phyloP scores from a whole-genome alignment of 75 land plant genomes.

The Azolla pinnata region DNA sequence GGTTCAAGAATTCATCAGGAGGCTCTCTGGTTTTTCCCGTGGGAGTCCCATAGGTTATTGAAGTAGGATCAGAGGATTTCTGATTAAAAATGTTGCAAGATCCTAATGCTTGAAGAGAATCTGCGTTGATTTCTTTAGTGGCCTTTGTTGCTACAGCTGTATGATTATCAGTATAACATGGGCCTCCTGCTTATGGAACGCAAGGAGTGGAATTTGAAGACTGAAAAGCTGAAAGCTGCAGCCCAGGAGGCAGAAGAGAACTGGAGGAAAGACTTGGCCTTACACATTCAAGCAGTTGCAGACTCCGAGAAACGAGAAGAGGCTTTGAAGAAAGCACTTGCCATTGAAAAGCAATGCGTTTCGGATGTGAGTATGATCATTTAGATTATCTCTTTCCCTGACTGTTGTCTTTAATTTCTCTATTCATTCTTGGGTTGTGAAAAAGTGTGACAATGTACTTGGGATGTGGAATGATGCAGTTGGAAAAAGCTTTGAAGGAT shows the following conservation, averaged over 20 bases:
- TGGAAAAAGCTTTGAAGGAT: slow-evolving; percentile 81
- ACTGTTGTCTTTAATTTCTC: too few relatives aligned
- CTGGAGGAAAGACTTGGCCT: slow-evolving; percentile 53
- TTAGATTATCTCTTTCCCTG: not conserved
- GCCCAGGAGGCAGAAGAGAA: slow-evolving; percentile 54
- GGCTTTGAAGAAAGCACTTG: slow-evolving; percentile 59
- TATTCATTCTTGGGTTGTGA: too few relatives aligned
- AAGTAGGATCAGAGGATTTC: too few relatives aligned
- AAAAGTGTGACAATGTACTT: slow-evolving; percentile 3
- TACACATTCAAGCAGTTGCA: slow-evolving; percentile 51
- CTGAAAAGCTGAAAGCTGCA: slow-evolving; percentile 42
- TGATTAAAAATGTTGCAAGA: too few relatives aligned
- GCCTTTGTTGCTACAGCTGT: slow-evolving; percentile 48
- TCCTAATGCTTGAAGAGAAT: too few relatives aligned
- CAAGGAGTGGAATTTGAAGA: slow-evolving; percentile 63
- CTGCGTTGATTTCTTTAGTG: too few relatives aligned
- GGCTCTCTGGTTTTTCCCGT: too few relatives aligned
- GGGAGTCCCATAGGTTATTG: too few relatives aligned
- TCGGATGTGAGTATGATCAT: slow-evolving; percentile 49
- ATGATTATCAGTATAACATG: slow-evolving; percentile 92
- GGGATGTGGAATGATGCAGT: slow-evolving; percentile 39
- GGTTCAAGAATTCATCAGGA: too few relatives aligned
- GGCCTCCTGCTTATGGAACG: slow-evolving; percentile 83
- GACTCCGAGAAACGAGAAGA: slow-evolving; percentile 74
- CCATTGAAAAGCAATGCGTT: slow-evolving; percentile 80